A percentile compares a stretch with the other conserved stretches of the same genome.
Evolutionary conservation across 108 stramenopile genomes (phyloP).

Genomic region (Pseudonitzschia multistriata): DNA sequence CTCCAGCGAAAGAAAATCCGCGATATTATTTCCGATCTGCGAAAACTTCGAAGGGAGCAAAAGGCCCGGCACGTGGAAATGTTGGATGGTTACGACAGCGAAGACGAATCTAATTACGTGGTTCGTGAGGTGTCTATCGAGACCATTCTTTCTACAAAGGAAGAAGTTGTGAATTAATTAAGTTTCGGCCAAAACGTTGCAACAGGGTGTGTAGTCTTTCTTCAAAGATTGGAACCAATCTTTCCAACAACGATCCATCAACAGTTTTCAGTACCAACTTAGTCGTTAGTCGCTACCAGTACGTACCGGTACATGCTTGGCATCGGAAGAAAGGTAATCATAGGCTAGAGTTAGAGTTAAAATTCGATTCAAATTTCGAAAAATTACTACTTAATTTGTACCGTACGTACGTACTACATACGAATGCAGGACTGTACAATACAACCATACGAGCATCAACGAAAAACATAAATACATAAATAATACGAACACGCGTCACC

Average conservation of each 20-base stretch:
- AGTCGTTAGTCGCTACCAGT: no score
- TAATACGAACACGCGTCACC: neutral
- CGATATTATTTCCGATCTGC: slow-evolving; percentile 57
- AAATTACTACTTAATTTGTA: no score
- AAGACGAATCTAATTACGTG: slow-evolving; percentile 74
- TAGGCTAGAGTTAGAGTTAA: neutral
- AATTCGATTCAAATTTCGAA: neutral
- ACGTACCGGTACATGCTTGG: no score
- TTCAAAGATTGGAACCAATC: no score
- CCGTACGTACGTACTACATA: no score
- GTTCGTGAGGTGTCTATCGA: slow-evolving; percentile 65
- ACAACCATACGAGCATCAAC: no score
- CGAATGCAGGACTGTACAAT: no score
- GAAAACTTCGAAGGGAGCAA: slow-evolving; percentile 55
- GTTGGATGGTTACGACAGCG: slow-evolving; percentile 80
- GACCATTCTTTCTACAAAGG: slow-evolving; percentile 80
- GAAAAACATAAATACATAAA: neutral
- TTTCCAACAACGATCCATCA: no score
- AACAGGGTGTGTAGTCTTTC: no score
- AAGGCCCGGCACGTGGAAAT: slow-evolving; percentile 66
- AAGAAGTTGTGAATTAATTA: slow-evolving; percentile 72
- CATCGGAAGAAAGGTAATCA: no score
- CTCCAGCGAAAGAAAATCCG: slow-evolving; percentile 64
- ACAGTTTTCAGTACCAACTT: no score
- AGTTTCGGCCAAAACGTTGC: no score